Evolutionary conservation across 2,329 filamentous ascomycete genomes (phyloP), one percentile per base, ranked within the genome.

Genomic region (Calonectria pauciramosa): DNA sequence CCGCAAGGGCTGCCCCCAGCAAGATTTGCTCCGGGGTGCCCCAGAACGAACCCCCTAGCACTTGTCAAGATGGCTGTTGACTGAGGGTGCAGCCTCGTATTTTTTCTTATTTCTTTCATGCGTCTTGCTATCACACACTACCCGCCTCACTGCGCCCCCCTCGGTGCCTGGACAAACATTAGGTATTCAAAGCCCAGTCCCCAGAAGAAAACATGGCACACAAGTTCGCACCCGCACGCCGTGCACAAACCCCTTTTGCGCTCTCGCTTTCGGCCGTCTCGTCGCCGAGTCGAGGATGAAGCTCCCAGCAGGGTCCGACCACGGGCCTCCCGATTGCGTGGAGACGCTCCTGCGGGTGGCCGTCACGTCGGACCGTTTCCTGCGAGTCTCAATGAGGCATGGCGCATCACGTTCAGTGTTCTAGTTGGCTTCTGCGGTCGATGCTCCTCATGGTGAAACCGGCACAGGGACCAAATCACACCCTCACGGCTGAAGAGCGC

Each of bases 381-480:
- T 65, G 41, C 34, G 26, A n/a, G 18, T 30, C 60, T 65, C 9
- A 65, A 65, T 60, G n/a, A 18, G 67, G 52, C 67, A 60, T 60
- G 63, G 44, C 28, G 65, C 60, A 23, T 56, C 59, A 41, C 11
- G 36, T 26, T 38, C 56, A 63, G 56, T 63, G 38, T 54, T 23
- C 20, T 18, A 60, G 38, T 60, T 68, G 66, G 66, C 70, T 66
- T 54, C 67, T 66, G 60, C 51, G 60, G 66, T 67, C 11, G 60
- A 66, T 30, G 28, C 41, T 32, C 44, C 20, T 70, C 8, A 30
- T 67, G 60, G 71, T 70, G 59, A 73, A 73, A 70, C 71, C 32
- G 51, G 41, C 52, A 70, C 49, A 54, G 41, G 30, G 13, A 47
- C 60, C 36, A 54, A n/a, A 64, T 26, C 60, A 44, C 38, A 65